A percentile compares a stretch with the other conserved stretches of the same genome.
These are phyloP conservation scores for Gyromitra esculenta DNA, from an alignment of 2,329 filamentous ascomycete species.

Conservation along the genomic window DNA sequence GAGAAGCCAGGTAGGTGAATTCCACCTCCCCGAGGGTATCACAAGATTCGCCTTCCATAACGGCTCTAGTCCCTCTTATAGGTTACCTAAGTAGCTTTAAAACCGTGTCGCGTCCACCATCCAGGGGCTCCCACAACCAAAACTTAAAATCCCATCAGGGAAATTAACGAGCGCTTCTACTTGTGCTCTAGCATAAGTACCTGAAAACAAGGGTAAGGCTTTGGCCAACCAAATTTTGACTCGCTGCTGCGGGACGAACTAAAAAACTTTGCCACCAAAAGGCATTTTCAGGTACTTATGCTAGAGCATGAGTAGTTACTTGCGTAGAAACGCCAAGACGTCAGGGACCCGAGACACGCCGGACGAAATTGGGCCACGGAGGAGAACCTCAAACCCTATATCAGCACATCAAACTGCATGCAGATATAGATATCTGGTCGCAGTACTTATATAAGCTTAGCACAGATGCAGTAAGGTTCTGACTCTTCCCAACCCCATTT, in stretches of 20 bases:
- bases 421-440: background rate
- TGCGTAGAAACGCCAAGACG: conserved; percentile 33
- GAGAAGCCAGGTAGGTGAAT: conserved; percentile 11
- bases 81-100: conserved; percentile 13
- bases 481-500: background rate
- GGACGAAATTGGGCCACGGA: background rate
- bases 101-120: conserved; percentile 25
- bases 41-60: conserved; percentile 8
- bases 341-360: conserved; percentile 22
- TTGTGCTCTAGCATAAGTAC: too few relatives aligned
- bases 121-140: conserved; percentile 30
- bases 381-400: background rate
- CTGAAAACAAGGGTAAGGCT: too few relatives aligned
- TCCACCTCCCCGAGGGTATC: background rate
- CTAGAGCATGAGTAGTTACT: too few relatives aligned
- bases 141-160: conserved; percentile 32
- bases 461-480: background rate
- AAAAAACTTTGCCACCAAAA: too few relatives aligned
- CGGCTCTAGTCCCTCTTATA: background rate
- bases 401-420: background rate
- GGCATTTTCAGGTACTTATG: too few relatives aligned
- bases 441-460: background rate
- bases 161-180: conserved; percentile 45
- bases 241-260: too few relatives aligned
- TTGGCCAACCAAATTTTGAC: too few relatives aligned